Evolutionary conservation across 164 flowering plant species (phyloP), one percentile per base, ranked within the genome.

Genomic region (Macadamia integrifolia): DNA sequence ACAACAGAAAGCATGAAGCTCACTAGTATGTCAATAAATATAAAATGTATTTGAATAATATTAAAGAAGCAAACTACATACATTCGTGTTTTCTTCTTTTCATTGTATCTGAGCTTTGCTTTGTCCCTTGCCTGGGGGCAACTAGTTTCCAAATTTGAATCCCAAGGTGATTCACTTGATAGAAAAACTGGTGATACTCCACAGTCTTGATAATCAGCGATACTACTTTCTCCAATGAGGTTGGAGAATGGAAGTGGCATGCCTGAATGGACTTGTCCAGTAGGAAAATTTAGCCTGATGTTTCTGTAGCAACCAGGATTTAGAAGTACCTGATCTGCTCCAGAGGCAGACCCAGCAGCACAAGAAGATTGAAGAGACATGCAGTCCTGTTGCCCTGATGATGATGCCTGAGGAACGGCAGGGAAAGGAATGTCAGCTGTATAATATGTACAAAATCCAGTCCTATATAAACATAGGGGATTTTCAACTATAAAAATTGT

Each of bases 31-130:
- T 23, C 23, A 23, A 23, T 23, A 35, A 35, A 35, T 35, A 0
- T 35, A 35, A 35, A 46, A 46, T 46, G 50, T 46, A 46, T 46
- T 46, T 11, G 9, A 3, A 1, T 8, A 46, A 46, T 31, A 58
- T 57, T 7, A 31, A 43, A 50, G 52, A 53, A 56, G 13, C 59
- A 46, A 71, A 65, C 55, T 0, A 77, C 86, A 17, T 76, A 87
- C 93, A 62, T 81, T 55, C 97, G 70, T n/a, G 79, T 85, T 72
- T 85, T 89, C 87, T 87, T 91, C 71, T 91, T 87, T 67, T 89
- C 93, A 9, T 83, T 81, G 85, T 91, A 91, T 83, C 94, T 78
- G 89, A 86, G 84, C 83, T 80, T 83, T 29, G 97, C 95, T 62
- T 82, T 80, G 48, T 84, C 85, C 70, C 97, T 83, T 61, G 88